Evolutionary conservation across 2,329 filamentous ascomycete species (phyloP).

Genomic region (Aspergillus sp.): DNA sequence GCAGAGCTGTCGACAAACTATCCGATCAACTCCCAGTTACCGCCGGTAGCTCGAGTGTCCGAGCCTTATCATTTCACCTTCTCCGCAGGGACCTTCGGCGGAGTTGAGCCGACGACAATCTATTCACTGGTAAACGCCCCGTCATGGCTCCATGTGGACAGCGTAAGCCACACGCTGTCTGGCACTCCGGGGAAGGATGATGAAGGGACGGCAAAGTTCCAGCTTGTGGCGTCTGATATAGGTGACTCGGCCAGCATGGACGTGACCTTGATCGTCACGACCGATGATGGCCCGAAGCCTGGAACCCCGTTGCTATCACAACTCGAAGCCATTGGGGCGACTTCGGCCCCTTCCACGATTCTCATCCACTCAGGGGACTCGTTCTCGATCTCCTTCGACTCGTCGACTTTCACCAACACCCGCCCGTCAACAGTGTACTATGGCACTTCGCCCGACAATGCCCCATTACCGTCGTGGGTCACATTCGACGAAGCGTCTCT

Average conservation of each 20-base stretch:
- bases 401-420: conserved; percentile 63
- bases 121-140: conserved; percentile 69
- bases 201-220: conserved; percentile 61
- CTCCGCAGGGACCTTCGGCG: conserved; percentile 66
- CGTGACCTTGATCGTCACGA: conserved; percentile 69
- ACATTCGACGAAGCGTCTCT: conserved; percentile 65
- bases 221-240: conserved; percentile 67
- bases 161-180: conserved; percentile 61
- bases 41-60: conserved; percentile 70
- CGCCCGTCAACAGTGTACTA: conserved; percentile 66
- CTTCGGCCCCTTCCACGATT: conserved; percentile 39
- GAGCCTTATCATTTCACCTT: conserved; percentile 49
- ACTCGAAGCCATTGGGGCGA: conserved; percentile 33
- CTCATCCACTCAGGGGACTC: conserved; percentile 37
- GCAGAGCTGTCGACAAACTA: conserved; percentile 53
- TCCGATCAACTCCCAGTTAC: conserved; percentile 81
- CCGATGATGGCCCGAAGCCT: conserved; percentile 34
- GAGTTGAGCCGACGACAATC: conserved; percentile 53
- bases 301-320: conserved; percentile 37
- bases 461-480: conserved; percentile 84
- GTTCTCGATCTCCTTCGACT: conserved; percentile 71
- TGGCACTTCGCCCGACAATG: conserved; percentile 71
- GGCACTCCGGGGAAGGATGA: conserved; percentile 64
- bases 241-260: conserved; percentile 63
- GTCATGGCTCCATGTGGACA: conserved; percentile 72